These are phyloP conservation scores for Agrostemma githago DNA, from an alignment of 148 eudicot species.

Conservation along the genomic window DNA sequence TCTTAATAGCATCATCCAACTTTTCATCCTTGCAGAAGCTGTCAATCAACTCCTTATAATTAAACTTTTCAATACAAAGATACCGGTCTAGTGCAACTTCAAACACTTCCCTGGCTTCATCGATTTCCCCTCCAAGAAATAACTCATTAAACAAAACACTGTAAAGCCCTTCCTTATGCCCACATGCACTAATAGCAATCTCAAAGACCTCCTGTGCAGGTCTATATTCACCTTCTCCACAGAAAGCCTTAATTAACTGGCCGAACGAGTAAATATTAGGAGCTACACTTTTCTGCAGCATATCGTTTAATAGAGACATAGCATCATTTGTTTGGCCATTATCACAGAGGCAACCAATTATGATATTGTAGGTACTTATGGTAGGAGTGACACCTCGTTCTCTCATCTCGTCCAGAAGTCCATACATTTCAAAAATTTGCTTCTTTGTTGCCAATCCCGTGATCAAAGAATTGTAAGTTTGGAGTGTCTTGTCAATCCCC, in stretches of 20 bases:
- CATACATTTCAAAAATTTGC: conserved; percentile 90
- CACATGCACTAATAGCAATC: conserved; percentile 53
- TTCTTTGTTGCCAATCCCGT: conserved; percentile 59
- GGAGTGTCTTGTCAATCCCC: conserved; percentile 66
- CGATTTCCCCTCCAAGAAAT: conserved; percentile 62
- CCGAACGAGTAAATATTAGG: conserved; percentile 68
- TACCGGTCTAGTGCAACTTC: conserved; percentile 52
- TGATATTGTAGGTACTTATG: conserved; percentile 60
- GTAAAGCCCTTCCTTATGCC: conserved; percentile 70
- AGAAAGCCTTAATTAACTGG: conserved; percentile 63
- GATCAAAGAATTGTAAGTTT: conserved; percentile 77
- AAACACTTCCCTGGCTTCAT: conserved; percentile 68
- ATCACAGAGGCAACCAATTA: conserved; percentile 63
- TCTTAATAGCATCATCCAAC: conserved; percentile 52
- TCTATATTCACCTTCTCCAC: conserved; percentile 77
- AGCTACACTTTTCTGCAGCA: conserved; percentile 54
- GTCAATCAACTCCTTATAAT: conserved; percentile 60
- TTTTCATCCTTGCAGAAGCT: conserved; percentile 56
- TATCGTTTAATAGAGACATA: conserved; percentile 65
- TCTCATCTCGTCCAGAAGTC: conserved; percentile 84
- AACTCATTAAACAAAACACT: conserved; percentile 70
- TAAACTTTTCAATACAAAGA: conserved; percentile 63
- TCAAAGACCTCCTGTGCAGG: conserved; percentile 86
- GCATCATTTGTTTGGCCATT: conserved; percentile 71
- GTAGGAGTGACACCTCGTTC: conserved; percentile 73